Evolutionary conservation across 805 yeast genomes (phyloP).

Genomic region (Sporopachydermia lactativora): DNA sequence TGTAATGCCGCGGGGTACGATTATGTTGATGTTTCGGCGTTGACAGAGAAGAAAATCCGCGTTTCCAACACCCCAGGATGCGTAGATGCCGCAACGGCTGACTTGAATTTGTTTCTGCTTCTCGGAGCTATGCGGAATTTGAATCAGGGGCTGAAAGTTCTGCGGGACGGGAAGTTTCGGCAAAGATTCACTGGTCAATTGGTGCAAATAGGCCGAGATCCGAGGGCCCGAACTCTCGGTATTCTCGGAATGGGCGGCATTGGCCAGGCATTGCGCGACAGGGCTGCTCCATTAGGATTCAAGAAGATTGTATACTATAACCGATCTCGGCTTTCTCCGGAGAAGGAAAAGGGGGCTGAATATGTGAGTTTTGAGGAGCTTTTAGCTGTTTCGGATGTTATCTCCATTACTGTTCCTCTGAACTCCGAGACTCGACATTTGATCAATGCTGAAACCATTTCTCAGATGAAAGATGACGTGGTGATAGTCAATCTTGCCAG

Average conservation of each 20-base stretch:
- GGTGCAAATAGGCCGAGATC: slow-evolving; percentile 31
- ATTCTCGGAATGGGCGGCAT: slow-evolving; percentile 54
- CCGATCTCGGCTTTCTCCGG: slow-evolving; percentile 30
- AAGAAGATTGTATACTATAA: slow-evolving; percentile 37
- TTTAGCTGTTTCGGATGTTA: slow-evolving; percentile 31
- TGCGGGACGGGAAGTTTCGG: slow-evolving; percentile 33
- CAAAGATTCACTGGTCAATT: slow-evolving; percentile 19
- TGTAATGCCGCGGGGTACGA: slow-evolving; percentile 50
- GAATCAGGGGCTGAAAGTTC: slow-evolving; percentile 25
- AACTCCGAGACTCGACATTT: slow-evolving; percentile 37
- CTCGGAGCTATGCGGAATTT: slow-evolving; percentile 38
- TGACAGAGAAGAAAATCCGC: slow-evolving; percentile 28
- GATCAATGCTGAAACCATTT: slow-evolving; percentile 28
- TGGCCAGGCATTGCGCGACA: slow-evolving; percentile 40
- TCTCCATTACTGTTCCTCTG: slow-evolving; percentile 37
- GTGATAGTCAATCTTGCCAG: slow-evolving; percentile 45
- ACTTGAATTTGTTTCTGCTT: slow-evolving; percentile 35
- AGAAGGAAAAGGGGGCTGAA: slow-evolving; percentile 31
- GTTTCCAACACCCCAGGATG: slow-evolving; percentile 39
- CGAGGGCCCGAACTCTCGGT: slow-evolving; percentile 37
- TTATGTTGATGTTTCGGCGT: slow-evolving; percentile 29
- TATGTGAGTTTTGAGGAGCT: slow-evolving; percentile 36
- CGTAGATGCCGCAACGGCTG: slow-evolving; percentile 44
- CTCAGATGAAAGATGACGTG: slow-evolving; percentile 39
- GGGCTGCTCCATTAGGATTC: slow-evolving; percentile 35